Base-by-base conservation (phyloP, 2,329 filamentous ascomycete genomes). In the Aspergillus calidoustus region DNA sequence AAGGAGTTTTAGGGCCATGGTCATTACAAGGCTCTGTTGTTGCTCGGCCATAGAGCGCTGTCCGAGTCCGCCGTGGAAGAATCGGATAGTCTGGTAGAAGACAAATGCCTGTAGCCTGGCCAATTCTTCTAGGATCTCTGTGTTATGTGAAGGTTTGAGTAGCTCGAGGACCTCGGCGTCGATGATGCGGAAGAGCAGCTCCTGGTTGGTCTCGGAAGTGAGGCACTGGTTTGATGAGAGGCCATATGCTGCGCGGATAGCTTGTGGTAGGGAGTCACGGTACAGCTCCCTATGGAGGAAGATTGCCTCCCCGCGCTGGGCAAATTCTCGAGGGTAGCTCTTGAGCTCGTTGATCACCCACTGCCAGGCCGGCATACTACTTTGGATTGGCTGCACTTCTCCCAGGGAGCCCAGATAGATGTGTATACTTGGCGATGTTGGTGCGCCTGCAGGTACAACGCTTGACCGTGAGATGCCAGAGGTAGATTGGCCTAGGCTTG, bases 291-390 rank as follows among this genome's bases (percentile, higher is more conserved):
- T 19, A 30, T 59, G 57, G 6, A 59, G 53, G 17, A 59, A 59
- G 30, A 59, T 31, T 6, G 50, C 54, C n/a, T 59, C n/a, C 5
- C n/a, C 43, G 8, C 7, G 50, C 13, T 43, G 41, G 41, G 50
- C 50, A 19, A 59, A 38, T 28, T 54, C 43, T 38, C 22, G 1
- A 3, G 48, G 57, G 46, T 49, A 50, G 1, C 8, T 6, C 22
- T 54, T 59, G 5, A 59, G 50, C 13, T 53, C 38, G 2, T 49
- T 50, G 15, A 59, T 54, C 2, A 59, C 28, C 57, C 57, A 59
- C 30, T 54, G 41, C 57, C 57, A 59, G 15, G 28, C 31, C 4
- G 31, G 43, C 2, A 28, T 54, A 19, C 28, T 59, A n/a, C 50
- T 43, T 43, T 59, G 41, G 7, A 59, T 54, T 3, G 57, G 57